Percentiles rank a stretch among this genome's conserved stretches.
Conservation (phyloP, 2,329 filamentous ascomycete species). For the Aureobasidium melanogenum region DNA sequence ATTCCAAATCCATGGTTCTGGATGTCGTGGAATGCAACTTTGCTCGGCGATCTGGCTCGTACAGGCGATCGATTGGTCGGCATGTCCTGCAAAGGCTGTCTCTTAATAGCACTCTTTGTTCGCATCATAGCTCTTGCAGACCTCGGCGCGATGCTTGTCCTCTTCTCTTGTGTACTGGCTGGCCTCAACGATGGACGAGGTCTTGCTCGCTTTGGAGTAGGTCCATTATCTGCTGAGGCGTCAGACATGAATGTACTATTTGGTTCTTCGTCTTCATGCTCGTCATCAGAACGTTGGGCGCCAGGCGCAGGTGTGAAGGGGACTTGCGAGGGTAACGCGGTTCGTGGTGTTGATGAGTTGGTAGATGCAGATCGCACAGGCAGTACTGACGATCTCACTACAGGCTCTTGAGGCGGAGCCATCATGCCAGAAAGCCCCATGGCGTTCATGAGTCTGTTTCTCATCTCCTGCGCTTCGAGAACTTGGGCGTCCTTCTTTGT, state of each 20-base stretch:
- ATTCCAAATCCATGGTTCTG: not conserved
- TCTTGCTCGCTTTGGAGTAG: slow-evolving; percentile 35
- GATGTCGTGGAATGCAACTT: slow-evolving; percentile 14
- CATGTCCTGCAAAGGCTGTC: slow-evolving; percentile 20
- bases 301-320: slow-evolving; percentile 8
- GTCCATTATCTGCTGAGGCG: slow-evolving; percentile 25
- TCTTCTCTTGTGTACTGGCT: slow-evolving; percentile 24
- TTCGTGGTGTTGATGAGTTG: not conserved
- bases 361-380: slow-evolving; percentile 14
- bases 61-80: slow-evolving; percentile 21
- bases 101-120: slow-evolving; percentile 15
- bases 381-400: slow-evolving; percentile 8
- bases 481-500: slow-evolving; percentile 29
- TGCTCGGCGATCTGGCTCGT: slow-evolving; percentile 19
- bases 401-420: slow-evolving; percentile 9
- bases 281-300: not conserved
- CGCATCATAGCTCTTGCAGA: slow-evolving; percentile 16
- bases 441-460: slow-evolving; percentile 28
- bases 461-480: slow-evolving; percentile 29
- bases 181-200: slow-evolving; percentile 26
- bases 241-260: slow-evolving; percentile 20
- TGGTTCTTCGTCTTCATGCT: slow-evolving; percentile 12
- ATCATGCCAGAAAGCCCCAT: slow-evolving; percentile 23
- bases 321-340: not conserved
- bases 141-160: slow-evolving; percentile 14